Percentiles rank a stretch among this genome's conserved stretches.
phyloP scores from a whole-genome alignment of 2,329 filamentous ascomycete species.

The Aspergillus alliaceus region DNA sequence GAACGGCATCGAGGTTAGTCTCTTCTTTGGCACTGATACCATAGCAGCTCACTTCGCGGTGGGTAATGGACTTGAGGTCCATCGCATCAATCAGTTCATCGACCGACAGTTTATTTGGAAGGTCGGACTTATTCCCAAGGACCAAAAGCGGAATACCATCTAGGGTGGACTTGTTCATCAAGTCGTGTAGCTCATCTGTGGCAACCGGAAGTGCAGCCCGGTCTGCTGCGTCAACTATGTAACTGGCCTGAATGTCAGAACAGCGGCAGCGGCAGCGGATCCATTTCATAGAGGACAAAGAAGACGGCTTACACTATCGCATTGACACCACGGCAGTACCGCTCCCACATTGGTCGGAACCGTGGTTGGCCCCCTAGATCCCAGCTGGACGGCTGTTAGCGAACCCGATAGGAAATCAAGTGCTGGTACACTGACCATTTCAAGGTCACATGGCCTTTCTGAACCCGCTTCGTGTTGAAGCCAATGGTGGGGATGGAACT shows the following conservation, averaged over 20 bases:
- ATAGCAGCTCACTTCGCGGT: constrained; percentile 96
- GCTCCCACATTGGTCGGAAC: constrained; percentile 98
- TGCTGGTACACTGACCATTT: constrained; percentile 67
- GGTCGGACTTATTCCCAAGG: constrained; percentile 94
- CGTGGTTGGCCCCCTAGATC: constrained; percentile 95
- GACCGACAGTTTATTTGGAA: constrained; percentile 85
- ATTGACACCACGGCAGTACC: constrained; percentile 96
- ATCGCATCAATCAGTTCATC: constrained; percentile 94
- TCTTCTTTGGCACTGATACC: constrained; percentile 98
- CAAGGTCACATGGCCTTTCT: constrained; percentile 95
- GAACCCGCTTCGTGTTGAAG: constrained; percentile 98
- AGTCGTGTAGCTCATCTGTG: constrained; percentile 85
- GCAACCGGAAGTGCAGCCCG: constrained; percentile 76
- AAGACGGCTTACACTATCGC: constrained; percentile 72
- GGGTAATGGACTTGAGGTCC: constrained; percentile 82
- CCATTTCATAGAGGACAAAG: background rate
- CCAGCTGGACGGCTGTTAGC: constrained; percentile 60
- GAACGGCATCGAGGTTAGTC: constrained; percentile 94
- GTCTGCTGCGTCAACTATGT: constrained; percentile 97
- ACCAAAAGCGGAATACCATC: constrained; percentile 91
- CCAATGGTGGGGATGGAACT: constrained; percentile 98
- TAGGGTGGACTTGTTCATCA: constrained; percentile 80
- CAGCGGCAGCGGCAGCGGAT: background rate
- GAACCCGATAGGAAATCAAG: constrained; percentile 7
- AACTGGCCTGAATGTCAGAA: constrained; percentile 49